Evolutionary conservation across 495 filamentous ascomycete genomes (phyloP), one percentile per base, ranked within the genome.

Genomic region (Geopyxis carbonaria): DNA sequence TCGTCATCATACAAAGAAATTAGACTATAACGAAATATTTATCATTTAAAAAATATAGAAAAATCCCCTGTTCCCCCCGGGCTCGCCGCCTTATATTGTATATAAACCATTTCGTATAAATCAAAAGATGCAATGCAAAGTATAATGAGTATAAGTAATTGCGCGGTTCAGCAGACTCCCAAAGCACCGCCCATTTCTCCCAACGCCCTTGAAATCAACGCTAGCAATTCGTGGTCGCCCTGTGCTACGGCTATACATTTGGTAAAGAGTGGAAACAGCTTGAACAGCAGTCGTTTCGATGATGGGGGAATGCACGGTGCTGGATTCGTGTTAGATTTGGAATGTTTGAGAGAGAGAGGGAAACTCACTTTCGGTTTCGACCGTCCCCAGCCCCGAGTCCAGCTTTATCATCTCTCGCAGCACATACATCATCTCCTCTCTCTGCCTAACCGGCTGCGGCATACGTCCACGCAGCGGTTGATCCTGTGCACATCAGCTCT

Each of bases 381-480:
- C 76, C 0, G 81, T 75, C 2, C 72, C 67, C 2, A 75, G 72
- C 53, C 86, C 78, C 11, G 73, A 79, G 23, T 68, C 62, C 30
- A 95, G 60, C 16, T 64, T 61, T 4, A 77, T 67, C 38, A 92
- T 60, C 9, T 65, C 59, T 14, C 62, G 58, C 9, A 95, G 60
- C 20, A 89, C 65, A 42, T 82, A 74, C 1, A 79, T 55, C 34
- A 97, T 59, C 47, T 89, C 85, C 47, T 68, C 72, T 28, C 82
- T 72, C 48, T 93, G 81, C 0, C 72, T 72, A 10, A 77, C 67
- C 3, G 89, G 89, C 57, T 91, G 83, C 22, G 89, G 89, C 77
- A 89, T 86, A n/a, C 74, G 64, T 0, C 89, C 91, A 11, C 89
- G 67, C 8, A 97, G 64, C 11, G 89, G 89, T 50, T 94, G 89